These are phyloP conservation scores for Entomortierella lignicola DNA, from an alignment of 192 early-diverging fungal genomes.

Conservation along the genomic window DNA sequence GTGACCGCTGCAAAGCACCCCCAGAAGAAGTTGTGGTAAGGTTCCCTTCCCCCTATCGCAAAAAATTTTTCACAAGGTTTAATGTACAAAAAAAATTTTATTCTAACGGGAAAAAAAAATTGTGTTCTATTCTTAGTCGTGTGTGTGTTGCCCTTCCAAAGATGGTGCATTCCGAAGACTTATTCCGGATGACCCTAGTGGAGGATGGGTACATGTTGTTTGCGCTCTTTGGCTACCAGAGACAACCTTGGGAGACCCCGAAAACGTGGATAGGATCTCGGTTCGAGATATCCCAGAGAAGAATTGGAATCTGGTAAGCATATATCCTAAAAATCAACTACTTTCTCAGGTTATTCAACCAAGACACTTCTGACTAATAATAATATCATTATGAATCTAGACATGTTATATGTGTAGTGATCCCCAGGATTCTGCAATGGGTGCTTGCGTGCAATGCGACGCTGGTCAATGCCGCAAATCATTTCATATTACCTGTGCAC, in stretches of 20 bases:
- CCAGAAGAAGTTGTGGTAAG: slow-evolving; percentile 58
- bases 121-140: slow-evolving; percentile 52
- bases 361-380: neutral
- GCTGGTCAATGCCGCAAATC: slow-evolving; percentile 61
- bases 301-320: slow-evolving; percentile 60
- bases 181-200: slow-evolving; percentile 36
- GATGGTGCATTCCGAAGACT: slow-evolving; percentile 59
- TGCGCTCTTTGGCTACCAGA: slow-evolving; percentile 66
- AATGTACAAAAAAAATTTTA: slow-evolving; percentile 17
- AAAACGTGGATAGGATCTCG: slow-evolving; percentile 51
- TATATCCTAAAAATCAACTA: no score
- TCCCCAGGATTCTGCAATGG: slow-evolving; percentile 45
- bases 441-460: slow-evolving; percentile 62
- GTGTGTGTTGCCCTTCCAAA: slow-evolving; percentile 56
- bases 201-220: slow-evolving; percentile 61
- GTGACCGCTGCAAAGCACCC: slow-evolving; percentile 55
- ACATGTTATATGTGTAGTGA: slow-evolving; percentile 58
- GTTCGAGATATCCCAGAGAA: slow-evolving; percentile 57
- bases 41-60: neutral
- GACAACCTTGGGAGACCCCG: slow-evolving; percentile 52
- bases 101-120: slow-evolving; percentile 9
- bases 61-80: slow-evolving; percentile 1
- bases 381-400: slow-evolving; percentile 19
- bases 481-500: slow-evolving; percentile 62
- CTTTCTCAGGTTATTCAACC: no score